These are phyloP conservation scores for Colletotrichum sp. DNA, from an alignment of 2,329 filamentous ascomycete genomes.

Conservation along the genomic window DNA sequence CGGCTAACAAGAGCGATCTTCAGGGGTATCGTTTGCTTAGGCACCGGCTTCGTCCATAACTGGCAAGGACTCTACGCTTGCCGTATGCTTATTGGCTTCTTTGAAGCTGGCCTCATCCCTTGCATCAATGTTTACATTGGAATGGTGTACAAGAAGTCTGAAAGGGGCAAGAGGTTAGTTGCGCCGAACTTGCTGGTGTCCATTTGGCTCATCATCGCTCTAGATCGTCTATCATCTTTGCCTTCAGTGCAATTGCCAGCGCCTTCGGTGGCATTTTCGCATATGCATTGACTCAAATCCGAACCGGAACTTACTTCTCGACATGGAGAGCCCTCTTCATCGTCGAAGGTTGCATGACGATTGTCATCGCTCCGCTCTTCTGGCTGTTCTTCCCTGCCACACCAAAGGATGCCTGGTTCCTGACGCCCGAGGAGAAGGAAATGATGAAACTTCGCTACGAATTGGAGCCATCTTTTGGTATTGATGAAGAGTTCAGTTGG, in stretches of 20 bases:
- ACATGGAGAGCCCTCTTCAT: constrained; percentile 39
- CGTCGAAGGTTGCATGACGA: constrained; percentile 43
- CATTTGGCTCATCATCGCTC: not conserved
- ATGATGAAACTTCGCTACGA: constrained; percentile 25
- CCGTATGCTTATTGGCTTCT: constrained; percentile 24
- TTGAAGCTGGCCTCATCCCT: constrained; percentile 42
- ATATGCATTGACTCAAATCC: constrained; percentile 40
- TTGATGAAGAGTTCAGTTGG: constrained; percentile 25
- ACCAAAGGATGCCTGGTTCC: constrained; percentile 33
- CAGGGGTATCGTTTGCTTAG: not conserved
- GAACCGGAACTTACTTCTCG: constrained; percentile 40
- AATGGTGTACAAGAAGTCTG: constrained; percentile 40
- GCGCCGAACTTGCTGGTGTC: not conserved
- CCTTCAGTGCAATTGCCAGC: constrained; percentile 42
- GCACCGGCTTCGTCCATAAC: not conserved
- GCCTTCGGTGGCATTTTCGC: constrained; percentile 49
- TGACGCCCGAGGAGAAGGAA: constrained; percentile 27
- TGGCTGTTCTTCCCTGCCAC: constrained; percentile 30
- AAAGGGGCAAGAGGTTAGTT: constrained; percentile 7
- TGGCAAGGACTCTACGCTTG: not conserved
- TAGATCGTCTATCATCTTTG: constrained; percentile 41
- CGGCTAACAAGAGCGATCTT: not conserved
- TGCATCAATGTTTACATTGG: constrained; percentile 40
- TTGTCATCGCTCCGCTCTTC: constrained; percentile 36
- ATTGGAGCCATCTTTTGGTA: constrained; percentile 19